A percentile compares a stretch with the other conserved stretches of the same genome.
Conservation (phyloP, 352 stramenopile species). For the Pilasporangium apinafurcum region DNA sequence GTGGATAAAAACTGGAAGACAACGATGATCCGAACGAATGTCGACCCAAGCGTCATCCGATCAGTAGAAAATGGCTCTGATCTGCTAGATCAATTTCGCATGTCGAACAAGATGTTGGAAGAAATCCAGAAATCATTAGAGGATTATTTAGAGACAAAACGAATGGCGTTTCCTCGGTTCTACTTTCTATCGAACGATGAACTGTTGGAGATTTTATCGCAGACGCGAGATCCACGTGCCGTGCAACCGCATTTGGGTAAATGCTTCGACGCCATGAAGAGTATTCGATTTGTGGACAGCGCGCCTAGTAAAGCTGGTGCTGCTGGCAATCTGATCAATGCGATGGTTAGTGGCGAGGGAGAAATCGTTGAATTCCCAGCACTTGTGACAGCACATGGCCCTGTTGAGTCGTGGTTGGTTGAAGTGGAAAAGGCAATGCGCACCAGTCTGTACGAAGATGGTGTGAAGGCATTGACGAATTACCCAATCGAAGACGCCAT, state of each 20-base stretch:
- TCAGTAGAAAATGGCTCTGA: slow-evolving; percentile 68
- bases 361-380: slow-evolving; percentile 79
- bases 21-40: slow-evolving; percentile 75
- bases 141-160: slow-evolving; percentile 90
- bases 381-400: slow-evolving; percentile 71
- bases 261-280: slow-evolving; percentile 92
- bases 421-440: slow-evolving; percentile 88
- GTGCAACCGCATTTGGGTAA: slow-evolving; percentile 89
- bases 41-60: slow-evolving; percentile 68
- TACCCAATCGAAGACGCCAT: slow-evolving; percentile 88
- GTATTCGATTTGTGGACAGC: slow-evolving; percentile 76
- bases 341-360: slow-evolving; percentile 83
- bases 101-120: slow-evolving; percentile 83
- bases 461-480: slow-evolving; percentile 73
- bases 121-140: slow-evolving; percentile 91
- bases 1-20: slow-evolving; percentile 85
- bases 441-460: slow-evolving; percentile 80
- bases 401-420: slow-evolving; percentile 85
- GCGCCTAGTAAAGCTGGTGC: slow-evolving; percentile 13
- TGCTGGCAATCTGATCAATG: slow-evolving; percentile 52
- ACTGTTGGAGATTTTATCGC: slow-evolving; percentile 86
- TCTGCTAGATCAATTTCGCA: slow-evolving; percentile 77
- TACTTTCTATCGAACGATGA: slow-evolving; percentile 93
- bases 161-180: slow-evolving; percentile 89
- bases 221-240: slow-evolving; percentile 85